phyloP scores from a whole-genome alignment of 345 rosid genomes.

The Noccaea caerulescens region DNA sequence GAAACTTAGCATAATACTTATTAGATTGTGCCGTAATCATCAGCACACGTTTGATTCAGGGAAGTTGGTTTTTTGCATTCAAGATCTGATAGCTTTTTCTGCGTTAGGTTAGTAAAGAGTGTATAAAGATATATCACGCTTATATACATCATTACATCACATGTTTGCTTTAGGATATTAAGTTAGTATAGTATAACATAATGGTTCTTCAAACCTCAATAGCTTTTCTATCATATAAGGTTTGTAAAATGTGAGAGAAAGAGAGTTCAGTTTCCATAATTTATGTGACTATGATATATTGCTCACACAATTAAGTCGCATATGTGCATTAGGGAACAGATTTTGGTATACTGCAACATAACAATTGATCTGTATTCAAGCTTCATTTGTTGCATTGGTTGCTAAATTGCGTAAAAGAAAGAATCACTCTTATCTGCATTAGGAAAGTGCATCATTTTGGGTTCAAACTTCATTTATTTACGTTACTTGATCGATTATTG shows the following conservation, averaged over 20 bases:
- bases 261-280: not conserved
- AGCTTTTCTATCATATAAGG: not conserved
- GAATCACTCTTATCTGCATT: conserved; percentile 3
- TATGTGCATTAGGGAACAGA: not conserved
- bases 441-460: conserved; percentile 15
- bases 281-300: conserved; percentile 8
- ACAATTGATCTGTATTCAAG: conserved; percentile 1
- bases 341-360: not conserved
- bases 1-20: not conserved
- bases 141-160: conserved; percentile 10
- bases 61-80: not conserved
- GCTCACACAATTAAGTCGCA: not conserved
- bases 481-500: not conserved
- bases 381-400: conserved; percentile 13
- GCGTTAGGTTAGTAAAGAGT: conserved; percentile 6
- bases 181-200: not conserved
- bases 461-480: conserved; percentile 12
- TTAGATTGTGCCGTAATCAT: not conserved
- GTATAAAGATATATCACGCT: not conserved
- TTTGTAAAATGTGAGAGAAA: not conserved
- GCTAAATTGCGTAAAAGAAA: not conserved
- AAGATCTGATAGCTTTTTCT: conserved; percentile 18
- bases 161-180: not conserved
- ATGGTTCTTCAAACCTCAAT: not conserved
- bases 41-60: not conserved